Evolutionary conservation across 306 rosid genomes (phyloP).

Genomic region (Prunus padus): DNA sequence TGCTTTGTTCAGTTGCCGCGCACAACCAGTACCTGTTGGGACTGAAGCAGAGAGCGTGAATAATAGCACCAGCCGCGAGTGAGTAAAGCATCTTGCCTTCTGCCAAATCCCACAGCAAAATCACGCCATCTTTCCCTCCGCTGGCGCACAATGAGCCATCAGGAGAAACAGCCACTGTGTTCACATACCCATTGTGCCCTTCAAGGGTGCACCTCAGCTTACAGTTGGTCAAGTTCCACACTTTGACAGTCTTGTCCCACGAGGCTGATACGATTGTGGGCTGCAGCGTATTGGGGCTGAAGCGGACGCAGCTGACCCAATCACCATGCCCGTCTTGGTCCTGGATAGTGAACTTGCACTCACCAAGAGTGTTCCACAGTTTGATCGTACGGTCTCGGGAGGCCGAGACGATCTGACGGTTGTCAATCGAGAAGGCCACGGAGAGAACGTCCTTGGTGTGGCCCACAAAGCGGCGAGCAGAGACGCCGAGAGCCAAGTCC

Average conservation of each 20-base stretch:
- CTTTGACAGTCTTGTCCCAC: constrained; percentile 71
- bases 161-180: constrained; percentile 95
- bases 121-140: constrained; percentile 91
- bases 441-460: constrained; percentile 96
- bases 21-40: constrained; percentile 99
- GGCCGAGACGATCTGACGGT: constrained; percentile 98
- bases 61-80: constrained; percentile 77
- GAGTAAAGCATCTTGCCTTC: constrained; percentile 90
- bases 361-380: constrained; percentile 97
- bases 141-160: constrained; percentile 93
- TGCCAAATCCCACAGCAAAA: constrained; percentile 91
- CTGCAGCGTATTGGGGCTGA: constrained; percentile 66
- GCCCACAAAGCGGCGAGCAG: constrained; percentile 89
- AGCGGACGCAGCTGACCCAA: constrained; percentile 91
- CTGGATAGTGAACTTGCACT: constrained; percentile 90
- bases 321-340: constrained; percentile 75
- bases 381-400: constrained; percentile 95
- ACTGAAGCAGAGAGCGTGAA: constrained; percentile 86
- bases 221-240: constrained; percentile 85
- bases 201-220: constrained; percentile 70
- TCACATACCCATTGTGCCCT: constrained; percentile 81
- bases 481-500: constrained; percentile 75
- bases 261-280: constrained; percentile 91
- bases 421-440: constrained; percentile 89
- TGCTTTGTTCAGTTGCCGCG: constrained; percentile 91